Evolutionary conservation across 768 basidiomycete genomes (phyloP).

Genomic region (Strobilomyces dryophilus): DNA sequence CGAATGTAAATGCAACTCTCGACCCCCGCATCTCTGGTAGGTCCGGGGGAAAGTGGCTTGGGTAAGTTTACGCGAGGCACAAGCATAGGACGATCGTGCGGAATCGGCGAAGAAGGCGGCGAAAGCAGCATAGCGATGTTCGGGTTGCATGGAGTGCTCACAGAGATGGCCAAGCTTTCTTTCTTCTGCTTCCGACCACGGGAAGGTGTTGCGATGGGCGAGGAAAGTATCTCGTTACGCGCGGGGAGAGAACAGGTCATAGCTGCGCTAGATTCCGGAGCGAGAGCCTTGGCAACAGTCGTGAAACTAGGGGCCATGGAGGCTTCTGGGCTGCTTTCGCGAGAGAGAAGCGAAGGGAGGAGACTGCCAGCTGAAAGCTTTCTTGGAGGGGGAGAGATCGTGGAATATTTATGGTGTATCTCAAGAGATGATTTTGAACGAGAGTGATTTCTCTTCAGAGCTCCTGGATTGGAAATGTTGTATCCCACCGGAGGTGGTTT

Average conservation of each 20-base stretch:
- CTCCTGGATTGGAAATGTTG: not conserved
- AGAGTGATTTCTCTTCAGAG: constrained; percentile 6
- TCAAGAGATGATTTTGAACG: constrained; percentile 19
- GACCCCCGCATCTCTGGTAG: not conserved
- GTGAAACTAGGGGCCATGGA: constrained; percentile 9
- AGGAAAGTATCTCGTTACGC: not conserved
- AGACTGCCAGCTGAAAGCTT: constrained; percentile 16
- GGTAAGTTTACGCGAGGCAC: constrained; percentile 4
- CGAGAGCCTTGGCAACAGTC: constrained; percentile 9
- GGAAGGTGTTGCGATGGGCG: not conserved
- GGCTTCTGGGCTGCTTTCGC: not conserved
- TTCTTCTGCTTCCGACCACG: constrained; percentile 19
- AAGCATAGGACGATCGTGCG: not conserved
- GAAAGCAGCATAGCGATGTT: constrained; percentile 26
- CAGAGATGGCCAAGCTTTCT: constrained; percentile 6
- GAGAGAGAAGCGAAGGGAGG: constrained; percentile 14
- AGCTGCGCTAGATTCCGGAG: constrained; percentile 1
- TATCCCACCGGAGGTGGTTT: not conserved
- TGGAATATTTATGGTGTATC: not conserved
- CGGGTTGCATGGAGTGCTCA: constrained; percentile 1
- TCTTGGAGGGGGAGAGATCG: constrained; percentile 3
- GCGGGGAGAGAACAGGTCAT: not conserved
- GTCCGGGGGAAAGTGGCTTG: not conserved
- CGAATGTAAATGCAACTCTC: not conserved
- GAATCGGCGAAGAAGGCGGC: constrained; percentile 17